Evolutionary conservation across 2,329 filamentous ascomycete species (phyloP).

Genomic region (Dactylellina leptospora): DNA sequence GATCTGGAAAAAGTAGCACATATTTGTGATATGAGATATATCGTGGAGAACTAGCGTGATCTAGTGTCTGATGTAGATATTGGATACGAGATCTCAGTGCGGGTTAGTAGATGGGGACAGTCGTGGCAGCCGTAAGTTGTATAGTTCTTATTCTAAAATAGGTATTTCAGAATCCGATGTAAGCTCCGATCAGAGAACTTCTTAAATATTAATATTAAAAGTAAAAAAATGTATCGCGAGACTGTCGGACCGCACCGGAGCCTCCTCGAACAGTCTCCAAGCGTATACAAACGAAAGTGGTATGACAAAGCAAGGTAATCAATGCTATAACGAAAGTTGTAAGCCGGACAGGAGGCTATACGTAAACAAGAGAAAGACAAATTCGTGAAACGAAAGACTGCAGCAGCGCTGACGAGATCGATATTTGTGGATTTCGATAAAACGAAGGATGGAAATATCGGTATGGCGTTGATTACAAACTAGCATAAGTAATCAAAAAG

Average conservation of each 20-base stretch:
- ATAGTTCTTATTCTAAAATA: too few relatives aligned
- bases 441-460: background rate
- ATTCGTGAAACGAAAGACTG: constrained; percentile 20
- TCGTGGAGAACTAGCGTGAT: too few relatives aligned
- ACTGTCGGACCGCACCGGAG: constrained; percentile 28
- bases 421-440: constrained; percentile 12
- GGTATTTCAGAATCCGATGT: constrained; percentile 2
- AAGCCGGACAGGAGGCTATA: constrained; percentile 11
- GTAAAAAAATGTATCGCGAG: constrained; percentile 11
- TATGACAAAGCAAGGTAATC: constrained; percentile 21
- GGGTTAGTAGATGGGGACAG: too few relatives aligned
- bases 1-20: constrained; percentile 52
- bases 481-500: constrained; percentile 42
- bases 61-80: too few relatives aligned
- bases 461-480: constrained; percentile 35
- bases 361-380: constrained; percentile 17
- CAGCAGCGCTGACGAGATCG: constrained; percentile 11
- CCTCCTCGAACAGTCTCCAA: constrained; percentile 6
- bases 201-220: constrained; percentile 16
- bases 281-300: too few relatives aligned
- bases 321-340: background rate
- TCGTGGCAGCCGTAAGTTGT: too few relatives aligned
- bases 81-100: too few relatives aligned
- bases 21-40: constrained; percentile 4
- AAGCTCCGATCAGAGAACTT: background rate